A percentile compares a stretch with the other conserved stretches of the same genome.
Conservation (phyloP, 176 grass and related monocot species). For the Dendrocalamus sinicus region DNA sequence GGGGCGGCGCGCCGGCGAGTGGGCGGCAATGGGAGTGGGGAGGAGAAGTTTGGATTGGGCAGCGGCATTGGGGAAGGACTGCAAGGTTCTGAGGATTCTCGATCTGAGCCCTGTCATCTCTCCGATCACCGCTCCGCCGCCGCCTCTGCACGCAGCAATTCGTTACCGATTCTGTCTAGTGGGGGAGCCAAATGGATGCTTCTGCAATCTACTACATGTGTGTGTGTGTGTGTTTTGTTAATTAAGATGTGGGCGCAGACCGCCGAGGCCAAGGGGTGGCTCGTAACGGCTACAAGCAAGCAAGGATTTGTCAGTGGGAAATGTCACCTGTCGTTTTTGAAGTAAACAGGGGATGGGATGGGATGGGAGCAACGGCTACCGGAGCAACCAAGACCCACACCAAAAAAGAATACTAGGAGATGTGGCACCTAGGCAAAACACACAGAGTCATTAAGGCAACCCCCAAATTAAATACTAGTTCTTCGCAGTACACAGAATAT, state of each 20-base stretch:
- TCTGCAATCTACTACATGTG: not conserved
- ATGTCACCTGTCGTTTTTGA: not conserved
- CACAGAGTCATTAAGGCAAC: not conserved
- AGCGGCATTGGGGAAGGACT: slow-evolving; percentile 52
- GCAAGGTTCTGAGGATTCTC: slow-evolving; percentile 64
- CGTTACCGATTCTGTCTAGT: not conserved
- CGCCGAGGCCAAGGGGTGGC: not conserved
- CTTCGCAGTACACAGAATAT: not conserved
- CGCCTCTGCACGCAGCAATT: not conserved
- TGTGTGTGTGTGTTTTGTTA: not conserved
- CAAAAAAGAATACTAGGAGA: not conserved
- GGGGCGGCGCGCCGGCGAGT: not conserved
- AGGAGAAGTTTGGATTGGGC: slow-evolving; percentile 42
- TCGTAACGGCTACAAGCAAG: slow-evolving; percentile 36
- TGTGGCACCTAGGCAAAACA: not conserved
- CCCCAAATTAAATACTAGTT: not conserved
- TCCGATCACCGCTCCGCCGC: not conserved
- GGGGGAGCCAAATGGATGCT: slow-evolving; percentile 17
- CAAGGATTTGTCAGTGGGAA: not conserved
- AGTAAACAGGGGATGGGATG: not conserved
- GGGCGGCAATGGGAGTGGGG: not conserved
- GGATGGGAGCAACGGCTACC: slow-evolving; percentile 40
- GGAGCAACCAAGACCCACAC: not conserved
- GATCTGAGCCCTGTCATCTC: slow-evolving; percentile 62
- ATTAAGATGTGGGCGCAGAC: slow-evolving; percentile 20